Base-by-base conservation (phyloP, 1,284 basidiomycete species). In the Limonomyces culmigenus region DNA sequence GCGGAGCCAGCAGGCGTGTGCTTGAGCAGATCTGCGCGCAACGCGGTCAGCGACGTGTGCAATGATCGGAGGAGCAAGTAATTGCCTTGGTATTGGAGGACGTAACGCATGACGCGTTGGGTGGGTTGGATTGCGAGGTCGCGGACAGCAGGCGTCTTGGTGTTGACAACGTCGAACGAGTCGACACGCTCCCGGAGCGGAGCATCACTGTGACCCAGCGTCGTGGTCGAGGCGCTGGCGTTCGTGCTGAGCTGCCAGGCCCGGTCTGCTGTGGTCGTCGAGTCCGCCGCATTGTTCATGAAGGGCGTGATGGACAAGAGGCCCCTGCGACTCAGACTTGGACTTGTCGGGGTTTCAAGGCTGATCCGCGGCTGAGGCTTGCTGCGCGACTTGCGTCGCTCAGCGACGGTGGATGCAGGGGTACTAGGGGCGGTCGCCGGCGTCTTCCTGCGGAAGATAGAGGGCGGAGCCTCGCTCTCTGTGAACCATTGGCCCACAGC, bases 41-140 rank as follows among this genome's bases (percentile, higher is more conserved):
- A 19, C 29, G 17, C 17, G 19, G 34, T 32, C 13, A 39, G 21
- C 19, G 32, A 29, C 3, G 17, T 19, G 31, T 12, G 4, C 3
- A 15, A 35, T 30, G 30, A 34, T 1, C 14, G 13, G 10, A 35
- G 15, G 19, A 38, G 37, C 35, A 20, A 40, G 35, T 33, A 56
- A 63, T 37, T 39, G 76, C 76, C 74, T 56, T 62, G 62, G 44
- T 70, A 80, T 33, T 78, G 56, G 35, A 80, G 44, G 8, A 74
- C 73, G 52, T 80, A 80, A 44, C 76, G 62, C 60, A 70, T 73
- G 17, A 77, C 65, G 36, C 76, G 56, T 53, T 80, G 76, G 12
- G 70, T 70, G 15, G 76, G 76, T 41, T 74, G 56, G 42, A 80
- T 80, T 3, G 72, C 76, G 6, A 79, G 55, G 41, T 80, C 76